Conservation (phyloP, 2,329 filamentous ascomycete species). For the Ceratocystis variospora region DNA sequence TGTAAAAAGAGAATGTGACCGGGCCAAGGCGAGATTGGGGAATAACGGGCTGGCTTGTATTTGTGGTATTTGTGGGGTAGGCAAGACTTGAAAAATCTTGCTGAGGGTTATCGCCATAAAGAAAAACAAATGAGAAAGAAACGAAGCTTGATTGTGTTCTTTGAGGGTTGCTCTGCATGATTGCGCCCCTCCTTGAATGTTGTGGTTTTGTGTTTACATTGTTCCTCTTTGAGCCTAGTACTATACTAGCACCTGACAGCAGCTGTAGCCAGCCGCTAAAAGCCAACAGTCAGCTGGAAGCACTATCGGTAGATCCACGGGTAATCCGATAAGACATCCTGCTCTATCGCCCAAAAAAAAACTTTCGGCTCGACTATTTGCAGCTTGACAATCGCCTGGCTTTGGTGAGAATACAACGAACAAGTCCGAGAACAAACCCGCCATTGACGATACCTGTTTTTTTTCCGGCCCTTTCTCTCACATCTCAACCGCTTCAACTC, state of each 20-base stretch:
- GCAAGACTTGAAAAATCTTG: neutral
- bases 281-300: too few species aligned
- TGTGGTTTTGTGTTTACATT: conserved; percentile 17
- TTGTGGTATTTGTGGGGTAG: neutral
- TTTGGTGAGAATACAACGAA: neutral
- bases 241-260: neutral
- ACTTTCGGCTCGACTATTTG: conserved; percentile 6
- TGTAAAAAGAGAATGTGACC: neutral
- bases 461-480: conserved; percentile 10
- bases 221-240: conserved; percentile 15
- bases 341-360: conserved; percentile 18
- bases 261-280: neutral
- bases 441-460: conserved; percentile 2
- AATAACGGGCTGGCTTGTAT: neutral
- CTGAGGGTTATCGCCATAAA: neutral
- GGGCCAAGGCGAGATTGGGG: neutral
- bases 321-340: conserved; percentile 17
- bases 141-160: neutral
- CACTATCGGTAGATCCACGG: conserved; percentile 9
- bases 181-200: conserved; percentile 7
- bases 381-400: neutral
- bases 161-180: conserved; percentile 10
- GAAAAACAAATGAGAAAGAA: neutral
- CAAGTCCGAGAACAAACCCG: neutral
- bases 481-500: neutral